Evolutionary conservation across 1,139 yeast genomes (phyloP).

Genomic region (Pichia cactophila): DNA sequence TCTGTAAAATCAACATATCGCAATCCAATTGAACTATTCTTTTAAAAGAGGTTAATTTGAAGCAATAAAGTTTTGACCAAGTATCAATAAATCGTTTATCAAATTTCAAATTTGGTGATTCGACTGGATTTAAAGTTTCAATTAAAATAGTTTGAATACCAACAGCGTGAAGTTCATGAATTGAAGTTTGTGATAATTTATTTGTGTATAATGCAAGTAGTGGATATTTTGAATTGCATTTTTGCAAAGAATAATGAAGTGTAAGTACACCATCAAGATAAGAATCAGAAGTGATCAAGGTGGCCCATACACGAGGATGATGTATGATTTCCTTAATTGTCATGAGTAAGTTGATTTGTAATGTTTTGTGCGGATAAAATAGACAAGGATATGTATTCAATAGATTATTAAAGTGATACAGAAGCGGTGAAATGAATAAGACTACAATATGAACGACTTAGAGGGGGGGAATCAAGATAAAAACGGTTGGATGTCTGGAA

Average conservation of each 20-base stretch:
- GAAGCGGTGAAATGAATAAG: too few species aligned
- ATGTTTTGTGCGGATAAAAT: neutral
- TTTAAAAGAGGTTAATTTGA: constrained; percentile 39
- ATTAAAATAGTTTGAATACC: constrained; percentile 36
- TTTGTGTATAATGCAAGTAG: constrained; percentile 45
- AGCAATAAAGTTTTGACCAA: constrained; percentile 51
- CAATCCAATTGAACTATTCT: constrained; percentile 47
- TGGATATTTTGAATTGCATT: constrained; percentile 37
- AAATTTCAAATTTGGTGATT: constrained; percentile 35
- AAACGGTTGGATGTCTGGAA: too few species aligned
- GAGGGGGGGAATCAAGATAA: too few species aligned
- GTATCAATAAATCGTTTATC: constrained; percentile 50
- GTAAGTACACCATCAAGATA: constrained; percentile 45
- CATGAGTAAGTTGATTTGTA: constrained; percentile 1
- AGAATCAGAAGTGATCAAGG: constrained; percentile 42
- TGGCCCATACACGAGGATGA: constrained; percentile 38
- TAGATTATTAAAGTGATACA: too few species aligned
- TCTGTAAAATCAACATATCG: constrained; percentile 46
- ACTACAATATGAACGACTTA: too few species aligned
- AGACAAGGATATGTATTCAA: too few species aligned
- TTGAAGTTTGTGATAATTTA: constrained; percentile 34
- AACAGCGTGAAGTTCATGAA: constrained; percentile 31
- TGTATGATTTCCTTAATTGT: neutral
- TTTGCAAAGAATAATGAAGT: constrained; percentile 37
- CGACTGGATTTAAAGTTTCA: constrained; percentile 36